A percentile compares a stretch with the other conserved stretches of the same genome.
Conservation (phyloP, 2,329 filamentous ascomycete species). For the Penicillium psychrosexuale region DNA sequence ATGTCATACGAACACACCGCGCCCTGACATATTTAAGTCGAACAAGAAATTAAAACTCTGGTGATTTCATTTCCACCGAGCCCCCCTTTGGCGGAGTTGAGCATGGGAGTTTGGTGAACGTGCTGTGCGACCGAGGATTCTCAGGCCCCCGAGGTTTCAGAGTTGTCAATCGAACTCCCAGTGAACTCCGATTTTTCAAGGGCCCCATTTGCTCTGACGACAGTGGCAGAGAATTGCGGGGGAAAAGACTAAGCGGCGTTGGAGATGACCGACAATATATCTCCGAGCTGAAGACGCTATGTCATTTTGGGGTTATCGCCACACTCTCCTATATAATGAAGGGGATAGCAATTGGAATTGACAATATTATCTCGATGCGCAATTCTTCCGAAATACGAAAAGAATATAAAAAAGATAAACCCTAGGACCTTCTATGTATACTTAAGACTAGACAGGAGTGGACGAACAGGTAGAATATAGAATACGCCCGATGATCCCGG, state of each 20-base stretch:
- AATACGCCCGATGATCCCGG: not conserved
- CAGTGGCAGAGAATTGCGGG: slow-evolving; percentile 3
- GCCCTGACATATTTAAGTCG: slow-evolving; percentile 2
- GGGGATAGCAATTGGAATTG: not conserved
- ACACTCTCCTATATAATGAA: not conserved
- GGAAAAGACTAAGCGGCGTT: not conserved
- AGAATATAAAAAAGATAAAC: not conserved
- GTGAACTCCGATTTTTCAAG: not conserved
- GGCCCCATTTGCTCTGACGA: not conserved
- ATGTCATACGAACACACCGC: not conserved
- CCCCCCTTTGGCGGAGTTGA: slow-evolving; percentile 5
- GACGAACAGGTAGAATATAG: not conserved
- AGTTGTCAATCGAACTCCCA: slow-evolving; percentile 18
- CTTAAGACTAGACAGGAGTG: not conserved
- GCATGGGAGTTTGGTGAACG: not conserved
- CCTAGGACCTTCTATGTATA: not conserved
- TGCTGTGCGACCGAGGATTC: slow-evolving; percentile 25
- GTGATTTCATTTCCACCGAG: not conserved
- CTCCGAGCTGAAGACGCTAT: not conserved
- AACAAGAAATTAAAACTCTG: not conserved
- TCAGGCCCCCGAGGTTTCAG: slow-evolving; percentile 8
- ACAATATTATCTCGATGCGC: not conserved
- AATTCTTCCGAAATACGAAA: too few relatives aligned
- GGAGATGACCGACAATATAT: not conserved
- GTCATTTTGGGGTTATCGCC: not conserved